Percentiles rank a stretch among this genome's conserved stretches.
Evolutionary conservation across 495 filamentous ascomycete genomes (phyloP).

Genomic region (Penicillium macrosclerotiorum): DNA sequence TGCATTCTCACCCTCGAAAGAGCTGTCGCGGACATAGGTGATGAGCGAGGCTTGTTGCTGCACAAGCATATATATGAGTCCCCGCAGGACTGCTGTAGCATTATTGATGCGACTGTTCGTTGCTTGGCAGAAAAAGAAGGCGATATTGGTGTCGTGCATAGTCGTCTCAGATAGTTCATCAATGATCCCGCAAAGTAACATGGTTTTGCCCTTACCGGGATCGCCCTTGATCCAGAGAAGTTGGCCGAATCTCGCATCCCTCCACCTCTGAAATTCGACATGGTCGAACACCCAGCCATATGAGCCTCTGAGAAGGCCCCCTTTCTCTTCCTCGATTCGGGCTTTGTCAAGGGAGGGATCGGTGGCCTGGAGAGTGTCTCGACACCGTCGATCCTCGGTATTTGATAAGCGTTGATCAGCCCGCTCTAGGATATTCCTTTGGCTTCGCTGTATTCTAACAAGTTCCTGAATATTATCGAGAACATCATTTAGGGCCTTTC

Average conservation of each 20-base stretch:
- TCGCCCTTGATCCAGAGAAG: constrained; percentile 26
- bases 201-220: constrained; percentile 32
- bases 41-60: constrained; percentile 29
- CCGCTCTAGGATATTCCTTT: too few species aligned
- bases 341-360: constrained; percentile 39
- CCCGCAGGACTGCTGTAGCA: constrained; percentile 37
- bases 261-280: constrained; percentile 25
- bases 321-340: constrained; percentile 21
- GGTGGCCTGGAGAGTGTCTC: constrained; percentile 13
- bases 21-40: constrained; percentile 23
- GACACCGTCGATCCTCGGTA: constrained; percentile 2
- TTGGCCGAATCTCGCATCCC: not conserved
- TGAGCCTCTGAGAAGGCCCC: constrained; percentile 36
- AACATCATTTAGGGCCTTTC: too few species aligned
- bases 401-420: constrained; percentile 2
- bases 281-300: constrained; percentile 44
- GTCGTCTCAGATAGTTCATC: constrained; percentile 23
- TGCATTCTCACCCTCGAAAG: constrained; percentile 2
- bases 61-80: constrained; percentile 39
- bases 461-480: too few species aligned
- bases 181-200: constrained; percentile 41
- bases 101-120: constrained; percentile 31
- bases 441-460: too few species aligned
- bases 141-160: constrained; percentile 15
- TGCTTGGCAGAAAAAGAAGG: constrained; percentile 49